These are phyloP conservation scores for Cryptococcus jaspeensis DNA, from an alignment of 1,284 basidiomycete genomes.

Conservation along the genomic window DNA sequence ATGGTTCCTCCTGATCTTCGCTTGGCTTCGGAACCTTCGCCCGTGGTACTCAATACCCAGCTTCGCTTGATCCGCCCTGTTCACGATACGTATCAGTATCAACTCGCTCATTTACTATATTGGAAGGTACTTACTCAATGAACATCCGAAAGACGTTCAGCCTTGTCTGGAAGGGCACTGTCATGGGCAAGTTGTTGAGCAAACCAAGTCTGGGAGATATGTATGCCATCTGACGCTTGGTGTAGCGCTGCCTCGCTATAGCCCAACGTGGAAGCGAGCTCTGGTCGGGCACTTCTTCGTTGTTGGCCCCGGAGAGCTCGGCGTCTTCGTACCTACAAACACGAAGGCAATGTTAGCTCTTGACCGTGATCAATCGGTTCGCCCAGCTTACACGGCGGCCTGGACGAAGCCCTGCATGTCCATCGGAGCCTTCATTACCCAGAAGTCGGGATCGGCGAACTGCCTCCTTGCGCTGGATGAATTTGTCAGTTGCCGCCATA, in stretches of 20 bases:
- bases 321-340: slow-evolving; percentile 51
- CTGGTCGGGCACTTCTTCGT: slow-evolving; percentile 18
- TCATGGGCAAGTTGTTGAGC: slow-evolving; percentile 94
- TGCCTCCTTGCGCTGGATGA: slow-evolving; percentile 67
- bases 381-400: slow-evolving; percentile 70
- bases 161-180: slow-evolving; percentile 88
- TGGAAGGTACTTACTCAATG: slow-evolving; percentile 52
- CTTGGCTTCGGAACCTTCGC: slow-evolving; percentile 32
- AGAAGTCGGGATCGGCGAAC: slow-evolving; percentile 78
- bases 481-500: slow-evolving; percentile 12
- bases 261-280: slow-evolving; percentile 33
- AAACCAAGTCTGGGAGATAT: slow-evolving; percentile 82
- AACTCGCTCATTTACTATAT: neutral
- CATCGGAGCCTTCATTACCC: slow-evolving; percentile 69
- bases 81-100: neutral
- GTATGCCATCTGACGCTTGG: slow-evolving; percentile 70
- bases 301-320: slow-evolving; percentile 37
- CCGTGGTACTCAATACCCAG: slow-evolving; percentile 36
- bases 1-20: slow-evolving; percentile 68
- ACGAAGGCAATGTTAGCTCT: neutral
- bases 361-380: neutral
- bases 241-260: slow-evolving; percentile 52
- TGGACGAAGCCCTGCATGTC: slow-evolving; percentile 86
- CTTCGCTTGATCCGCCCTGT: slow-evolving; percentile 40
- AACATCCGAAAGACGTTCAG: slow-evolving; percentile 87